Evolutionary conservation across 2,329 filamentous ascomycete species (phyloP).

Genomic region (Ilyonectria robusta): DNA sequence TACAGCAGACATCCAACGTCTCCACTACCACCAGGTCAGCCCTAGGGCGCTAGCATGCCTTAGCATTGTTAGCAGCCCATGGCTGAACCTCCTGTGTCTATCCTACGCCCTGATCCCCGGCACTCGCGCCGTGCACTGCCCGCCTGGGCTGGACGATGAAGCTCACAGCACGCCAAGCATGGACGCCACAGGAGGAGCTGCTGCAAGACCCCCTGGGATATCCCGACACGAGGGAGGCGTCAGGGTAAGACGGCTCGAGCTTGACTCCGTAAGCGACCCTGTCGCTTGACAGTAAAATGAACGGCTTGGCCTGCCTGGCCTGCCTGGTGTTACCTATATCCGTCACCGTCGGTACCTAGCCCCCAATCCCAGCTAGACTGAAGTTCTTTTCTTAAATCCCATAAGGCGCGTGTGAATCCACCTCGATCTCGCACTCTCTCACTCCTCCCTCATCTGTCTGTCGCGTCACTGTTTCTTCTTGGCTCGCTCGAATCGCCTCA

Average conservation of each 20-base stretch:
- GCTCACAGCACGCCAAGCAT: constrained; percentile 15
- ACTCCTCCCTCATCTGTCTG: background rate
- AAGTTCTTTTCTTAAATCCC: constrained; percentile 30
- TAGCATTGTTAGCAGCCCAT: constrained; percentile 10
- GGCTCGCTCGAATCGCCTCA: constrained; percentile 11
- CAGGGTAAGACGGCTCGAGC: constrained; percentile 35
- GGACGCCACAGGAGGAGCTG: background rate
- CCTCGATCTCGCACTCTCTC: constrained; percentile 1
- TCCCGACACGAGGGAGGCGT: constrained; percentile 16
- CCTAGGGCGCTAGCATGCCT: constrained; percentile 42
- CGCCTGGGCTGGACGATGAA: constrained; percentile 23
- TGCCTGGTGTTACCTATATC: constrained; percentile 23
- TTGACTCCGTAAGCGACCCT: constrained; percentile 41
- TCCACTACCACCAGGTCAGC: constrained; percentile 43
- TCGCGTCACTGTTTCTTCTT: background rate
- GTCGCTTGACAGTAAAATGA: constrained; percentile 42
- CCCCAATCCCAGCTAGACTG: constrained; percentile 26
- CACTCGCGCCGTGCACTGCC: constrained; percentile 36
- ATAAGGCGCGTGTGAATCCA: constrained; percentile 26
- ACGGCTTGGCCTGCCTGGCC: constrained; percentile 23
- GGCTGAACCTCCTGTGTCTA: constrained; percentile 28
- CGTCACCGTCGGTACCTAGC: constrained; percentile 26
- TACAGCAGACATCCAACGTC: constrained; percentile 1
- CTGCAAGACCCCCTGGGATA: constrained; percentile 3
- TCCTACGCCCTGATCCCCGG: constrained; percentile 6